Evolutionary conservation across 768 basidiomycete species (phyloP), one percentile per base, ranked within the genome.

Genomic region (Tulasnella sp.): DNA sequence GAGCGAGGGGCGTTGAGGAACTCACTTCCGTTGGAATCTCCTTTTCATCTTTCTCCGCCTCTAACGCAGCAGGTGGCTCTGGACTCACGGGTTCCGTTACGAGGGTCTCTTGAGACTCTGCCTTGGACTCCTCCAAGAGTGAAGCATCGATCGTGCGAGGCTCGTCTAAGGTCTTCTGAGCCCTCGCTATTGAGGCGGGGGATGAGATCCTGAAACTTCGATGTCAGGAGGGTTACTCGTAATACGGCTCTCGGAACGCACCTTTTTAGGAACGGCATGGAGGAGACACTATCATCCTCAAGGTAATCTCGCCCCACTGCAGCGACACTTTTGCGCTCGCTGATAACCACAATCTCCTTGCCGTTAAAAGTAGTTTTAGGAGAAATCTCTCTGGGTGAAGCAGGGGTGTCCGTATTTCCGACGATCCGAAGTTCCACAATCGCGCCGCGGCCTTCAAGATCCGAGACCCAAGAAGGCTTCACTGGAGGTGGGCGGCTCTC

Each of bases 401-500:
- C 76, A 4, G 75, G 83, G 46, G 84, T 82, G 12, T 84, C 85
- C 6, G 87, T 87, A 12, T 87, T 84, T 28, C 91, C 92, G 80
- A 87, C 87, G 80, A 94, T 88, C 73, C 87, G 87, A 76, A 90
- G 84, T 60, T 92, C 89, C 46, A 94, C 90, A 34, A 92, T 84
- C 41, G 89, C 91, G 0, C 91, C 90, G 34, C 85, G 82, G 14
- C 85, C 83, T 83, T 92, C 90, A 80, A 95, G 85, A 75, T 91
- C 90, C 31, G 88, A 83, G 78, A 94, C 86, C 96, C 97, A 97
- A 72, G 86, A 86, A 11, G 96, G 94, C 82, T 90, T 92, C 48
- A 89, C 87, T 80, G 91, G 90, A 6, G 91, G 90, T 24, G 87
- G 87, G 72, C 89, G 89, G 78, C 87, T 88, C 86, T 92, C 91